Base-by-base conservation (phyloP, 371 early-diverging fungal species). In the Amoeboaphelidium protococcarum region DNA sequence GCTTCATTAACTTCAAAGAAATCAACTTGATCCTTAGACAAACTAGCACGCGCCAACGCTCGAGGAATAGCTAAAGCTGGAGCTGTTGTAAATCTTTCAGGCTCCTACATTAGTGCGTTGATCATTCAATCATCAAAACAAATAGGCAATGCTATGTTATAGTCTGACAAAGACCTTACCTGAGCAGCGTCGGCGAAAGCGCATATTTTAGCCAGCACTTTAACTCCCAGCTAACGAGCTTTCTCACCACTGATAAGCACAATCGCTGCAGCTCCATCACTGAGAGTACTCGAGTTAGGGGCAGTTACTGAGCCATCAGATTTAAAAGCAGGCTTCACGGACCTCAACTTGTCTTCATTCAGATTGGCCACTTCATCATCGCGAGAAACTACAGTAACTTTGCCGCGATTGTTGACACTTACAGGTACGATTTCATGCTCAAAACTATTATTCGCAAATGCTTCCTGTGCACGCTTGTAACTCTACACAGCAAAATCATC, bases 1-100 rank as follows among this genome's bases (percentile, higher is more conserved):
- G 97, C 97, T 66, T 96, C 94, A 64, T 96, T 96, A 58, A 96
- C 80, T 66, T 96, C 97, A 48, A 91, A 60, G 31, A 81, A 58
- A 52, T 76, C 80, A 73, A 96, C 87, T 55, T 92, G 80, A 44
- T 71, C 71, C 47, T 90, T 58, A 13, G 63, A 54, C 49, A 90
- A 60, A 19, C 75, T 73, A 27, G 88, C 84, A 52, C 74, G 71
- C 54, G 73, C 73, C 51, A 96, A 72, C 1, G 85, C 90, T 2
- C 72, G 76, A 40, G 69, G 60, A 52, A 92, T 88, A 41, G 97
- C 90, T 2, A 79, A 78, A 26, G 82, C 90, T 25, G 97, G 97
- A 13, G 94, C 94, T 45, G 89, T 77, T 59, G 83, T 82, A 83
- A 82, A 80, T 61, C 82, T 16, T 16, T 47, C 27, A 2, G 26